These are phyloP conservation scores for Dichotomocladium elegans DNA, from an alignment of 371 early-diverging fungal genomes.

Conservation along the genomic window DNA sequence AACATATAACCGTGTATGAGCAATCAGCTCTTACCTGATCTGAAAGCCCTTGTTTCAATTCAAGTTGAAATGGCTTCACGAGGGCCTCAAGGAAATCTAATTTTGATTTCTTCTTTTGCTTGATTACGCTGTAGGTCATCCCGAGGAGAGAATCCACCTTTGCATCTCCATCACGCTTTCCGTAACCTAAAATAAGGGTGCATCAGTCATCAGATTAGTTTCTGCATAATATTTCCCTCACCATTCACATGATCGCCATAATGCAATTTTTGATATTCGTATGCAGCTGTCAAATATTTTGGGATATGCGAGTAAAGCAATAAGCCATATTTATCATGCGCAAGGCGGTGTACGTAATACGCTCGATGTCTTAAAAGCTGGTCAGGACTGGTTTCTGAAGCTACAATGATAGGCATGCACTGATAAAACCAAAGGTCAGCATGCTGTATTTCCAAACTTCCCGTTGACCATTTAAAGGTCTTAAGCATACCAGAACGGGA, in stretches of 20 bases:
- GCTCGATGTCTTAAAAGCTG: conserved; percentile 62
- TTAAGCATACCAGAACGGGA: conserved; percentile 76
- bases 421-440: not conserved
- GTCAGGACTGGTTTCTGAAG: conserved; percentile 75
- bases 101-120: conserved; percentile 62
- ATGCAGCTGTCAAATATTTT: conserved; percentile 1
- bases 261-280: conserved; percentile 58
- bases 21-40: conserved; percentile 9
- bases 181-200: conserved; percentile 35
- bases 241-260: conserved; percentile 26
- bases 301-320: conserved; percentile 58
- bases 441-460: not conserved
- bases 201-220: not conserved
- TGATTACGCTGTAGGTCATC: conserved; percentile 63
- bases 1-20: not conserved
- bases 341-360: conserved; percentile 64
- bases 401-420: conserved; percentile 83
- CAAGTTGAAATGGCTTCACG: conserved; percentile 67
- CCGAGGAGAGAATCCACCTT: conserved; percentile 60
- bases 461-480: no score
- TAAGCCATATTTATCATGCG: conserved; percentile 79
- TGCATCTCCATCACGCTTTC: conserved; percentile 42
- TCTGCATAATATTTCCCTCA: conserved; percentile 6
- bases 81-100: conserved; percentile 69
- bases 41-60: conserved; percentile 21